Conservation (phyloP, 805 yeast species). For the Nakazawaea peltata region DNA sequence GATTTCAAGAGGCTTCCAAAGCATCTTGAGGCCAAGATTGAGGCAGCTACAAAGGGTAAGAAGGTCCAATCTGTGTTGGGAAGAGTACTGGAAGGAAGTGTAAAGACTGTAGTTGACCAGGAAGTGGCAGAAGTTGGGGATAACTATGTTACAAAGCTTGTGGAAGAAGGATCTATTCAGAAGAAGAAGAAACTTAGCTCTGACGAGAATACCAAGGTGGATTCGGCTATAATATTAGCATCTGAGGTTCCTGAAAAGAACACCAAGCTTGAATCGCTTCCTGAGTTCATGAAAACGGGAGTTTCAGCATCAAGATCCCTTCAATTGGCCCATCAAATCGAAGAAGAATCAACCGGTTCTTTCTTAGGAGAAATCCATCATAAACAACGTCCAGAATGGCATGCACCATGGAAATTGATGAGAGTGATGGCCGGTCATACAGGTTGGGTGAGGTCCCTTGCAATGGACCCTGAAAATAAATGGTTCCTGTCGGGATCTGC, state of each 20-base stretch:
- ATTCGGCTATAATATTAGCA: too few species aligned
- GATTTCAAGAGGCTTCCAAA: conserved; percentile 18
- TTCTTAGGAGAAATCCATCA: too few species aligned
- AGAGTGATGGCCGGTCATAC: conserved; percentile 80
- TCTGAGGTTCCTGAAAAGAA: not conserved
- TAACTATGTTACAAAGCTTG: conserved; percentile 16
- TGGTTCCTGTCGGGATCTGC: conserved; percentile 92
- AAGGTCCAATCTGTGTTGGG: not conserved
- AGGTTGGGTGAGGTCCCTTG: conserved; percentile 86
- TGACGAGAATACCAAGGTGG: too few species aligned
- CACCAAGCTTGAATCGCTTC: not conserved
- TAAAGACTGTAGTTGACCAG: conserved; percentile 12
- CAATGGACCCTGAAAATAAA: conserved; percentile 78
- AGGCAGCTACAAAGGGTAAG: conserved; percentile 9
- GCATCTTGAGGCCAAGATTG: conserved; percentile 20
- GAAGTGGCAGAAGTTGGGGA: conserved; percentile 14
- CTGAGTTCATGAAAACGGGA: conserved; percentile 12
- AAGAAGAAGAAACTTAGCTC: too few species aligned
- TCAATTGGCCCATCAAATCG: conserved; percentile 14
- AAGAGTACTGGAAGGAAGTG: not conserved
- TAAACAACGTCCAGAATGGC: conserved; percentile 27
- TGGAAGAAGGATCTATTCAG: not conserved
- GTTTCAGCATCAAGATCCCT: conserved; percentile 18
- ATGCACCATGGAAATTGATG: conserved; percentile 63
- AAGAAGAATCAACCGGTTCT: too few species aligned